Base-by-base conservation (phyloP, 164 flowering plant genomes). In the Euptelea pleiosperma region DNA sequence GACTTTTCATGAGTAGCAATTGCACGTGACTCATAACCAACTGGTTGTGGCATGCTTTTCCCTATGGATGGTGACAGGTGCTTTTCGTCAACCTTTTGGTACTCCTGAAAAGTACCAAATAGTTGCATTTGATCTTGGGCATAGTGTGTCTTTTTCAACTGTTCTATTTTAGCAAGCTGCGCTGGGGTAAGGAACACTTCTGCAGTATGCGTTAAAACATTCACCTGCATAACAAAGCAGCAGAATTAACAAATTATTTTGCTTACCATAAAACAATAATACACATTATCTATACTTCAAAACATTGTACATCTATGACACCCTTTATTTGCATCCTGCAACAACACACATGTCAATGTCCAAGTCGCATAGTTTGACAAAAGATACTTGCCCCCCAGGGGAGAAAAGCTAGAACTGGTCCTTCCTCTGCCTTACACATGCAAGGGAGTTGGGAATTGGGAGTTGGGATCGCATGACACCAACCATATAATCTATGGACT, bases 201-300 rank as follows among this genome's bases (percentile, higher is more conserved):
- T 24, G 77, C 68, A 52, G 81, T 79, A 70, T 90, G 97, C 4
- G 79, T 85, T 66, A 90, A 66, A 44, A 81, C 72, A 67, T 84
- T 87, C 25, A 86, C 89, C 92, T 86, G 66, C 58, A 51, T 59
- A 49, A 1, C 8, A 51, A 21, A 43, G 29, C 33, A 24, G 25
- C 3, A 30, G 26, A 1, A 29, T 16, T 30, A 16, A 16, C 37
- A n/a, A 3, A 30, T 15, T 31, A n/a, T 1, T 16, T n/a, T n/a
- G n/a, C n/a, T n/a, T n/a, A n/a, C n/a, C n/a, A n/a, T n/a, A n/a
- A n/a, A n/a, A n/a, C n/a, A n/a, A n/a, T n/a, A n/a, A n/a, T n/a
- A n/a, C n/a, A n/a, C n/a, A n/a, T n/a, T n/a, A n/a, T n/a, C n/a
- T n/a, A n/a, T n/a, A n/a, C n/a, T n/a, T n/a, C n/a, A n/a, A n/a